Evolutionary conservation across 2,329 filamentous ascomycete genomes (phyloP).

Genomic region (Talaromyces islandicus): DNA sequence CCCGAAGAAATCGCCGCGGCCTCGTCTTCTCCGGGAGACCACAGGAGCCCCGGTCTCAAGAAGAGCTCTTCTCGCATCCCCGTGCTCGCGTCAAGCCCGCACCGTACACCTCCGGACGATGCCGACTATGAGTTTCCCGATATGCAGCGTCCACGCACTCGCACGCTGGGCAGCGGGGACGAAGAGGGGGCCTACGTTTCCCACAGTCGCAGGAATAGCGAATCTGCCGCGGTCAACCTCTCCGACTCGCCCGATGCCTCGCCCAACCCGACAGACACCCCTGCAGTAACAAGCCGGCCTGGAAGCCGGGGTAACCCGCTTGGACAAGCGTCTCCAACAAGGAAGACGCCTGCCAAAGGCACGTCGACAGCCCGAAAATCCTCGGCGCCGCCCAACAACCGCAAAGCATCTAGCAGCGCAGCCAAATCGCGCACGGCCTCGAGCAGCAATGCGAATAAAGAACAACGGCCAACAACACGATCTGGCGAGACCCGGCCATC

Average conservation of each 20-base stretch:
- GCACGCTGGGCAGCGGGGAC: conserved; percentile 52
- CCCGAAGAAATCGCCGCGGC: conserved; percentile 69
- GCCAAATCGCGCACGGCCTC: conserved; percentile 29
- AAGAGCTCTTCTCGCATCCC: conserved; percentile 75
- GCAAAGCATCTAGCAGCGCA: conserved; percentile 31
- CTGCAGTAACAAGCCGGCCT: conserved; percentile 16
- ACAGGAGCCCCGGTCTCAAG: conserved; percentile 48
- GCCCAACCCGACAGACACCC: conserved; percentile 19
- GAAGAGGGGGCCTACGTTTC: conserved; percentile 54
- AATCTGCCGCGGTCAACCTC: conserved; percentile 27
- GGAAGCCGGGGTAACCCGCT: conserved; percentile 24
- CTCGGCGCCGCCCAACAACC: conserved; percentile 30
- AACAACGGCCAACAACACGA: conserved; percentile 55
- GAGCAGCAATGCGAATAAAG: conserved; percentile 32
- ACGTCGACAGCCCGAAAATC: conserved; percentile 29
- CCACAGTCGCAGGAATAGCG: conserved; percentile 65
- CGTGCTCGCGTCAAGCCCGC: conserved; percentile 71
- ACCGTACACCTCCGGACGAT: conserved; percentile 65
- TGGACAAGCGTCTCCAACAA: conserved; percentile 20
- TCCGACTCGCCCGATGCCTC: conserved; percentile 17
- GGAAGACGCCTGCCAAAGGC: conserved; percentile 24
- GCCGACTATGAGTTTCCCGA: conserved; percentile 68
- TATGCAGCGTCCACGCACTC: conserved; percentile 50
- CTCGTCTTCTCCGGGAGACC: conserved; percentile 28
- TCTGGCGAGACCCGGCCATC: conserved; percentile 49